Evolutionary conservation across 1,284 basidiomycete genomes (phyloP).

Genomic region (Pyrrhoderma noxium): DNA sequence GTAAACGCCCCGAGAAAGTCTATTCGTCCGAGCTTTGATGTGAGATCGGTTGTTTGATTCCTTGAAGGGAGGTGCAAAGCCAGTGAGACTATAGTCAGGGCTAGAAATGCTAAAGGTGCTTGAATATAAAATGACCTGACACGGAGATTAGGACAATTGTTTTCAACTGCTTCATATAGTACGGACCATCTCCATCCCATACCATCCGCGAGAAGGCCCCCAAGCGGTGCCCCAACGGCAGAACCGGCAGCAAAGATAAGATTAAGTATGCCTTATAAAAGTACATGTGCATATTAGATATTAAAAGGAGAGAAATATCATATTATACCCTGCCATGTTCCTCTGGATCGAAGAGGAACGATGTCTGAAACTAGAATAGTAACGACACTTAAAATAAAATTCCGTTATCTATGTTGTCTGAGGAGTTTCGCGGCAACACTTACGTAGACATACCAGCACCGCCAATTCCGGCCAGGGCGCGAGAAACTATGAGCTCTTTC

Average conservation of each 20-base stretch:
- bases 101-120: slow-evolving; percentile 46
- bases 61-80: slow-evolving; percentile 41
- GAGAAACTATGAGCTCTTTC: slow-evolving; percentile 46
- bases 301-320: too few relatives aligned
- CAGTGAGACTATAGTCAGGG: slow-evolving; percentile 43
- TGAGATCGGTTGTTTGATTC: slow-evolving; percentile 30
- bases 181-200: slow-evolving; percentile 59
- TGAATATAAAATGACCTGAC: slow-evolving; percentile 51
- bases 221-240: slow-evolving; percentile 49
- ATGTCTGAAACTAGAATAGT: slow-evolving; percentile 59
- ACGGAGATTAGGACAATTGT: background rate
- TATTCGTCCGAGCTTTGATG: slow-evolving; percentile 44
- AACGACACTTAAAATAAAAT: slow-evolving; percentile 43
- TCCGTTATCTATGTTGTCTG: too few relatives aligned
- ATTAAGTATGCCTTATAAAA: slow-evolving; percentile 40
- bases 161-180: background rate
- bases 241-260: slow-evolving; percentile 50
- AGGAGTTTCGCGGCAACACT: slow-evolving; percentile 20
- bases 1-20: slow-evolving; percentile 50
- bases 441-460: slow-evolving; percentile 60
- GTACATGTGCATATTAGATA: background rate
- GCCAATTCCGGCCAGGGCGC: slow-evolving; percentile 56
- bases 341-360: slow-evolving; percentile 48
- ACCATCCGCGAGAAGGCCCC: slow-evolving; percentile 49
- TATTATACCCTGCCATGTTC: slow-evolving; percentile 52